Conservation (phyloP, 495 filamentous ascomycete species). For the Lasiosphaeris hirsuta region DNA sequence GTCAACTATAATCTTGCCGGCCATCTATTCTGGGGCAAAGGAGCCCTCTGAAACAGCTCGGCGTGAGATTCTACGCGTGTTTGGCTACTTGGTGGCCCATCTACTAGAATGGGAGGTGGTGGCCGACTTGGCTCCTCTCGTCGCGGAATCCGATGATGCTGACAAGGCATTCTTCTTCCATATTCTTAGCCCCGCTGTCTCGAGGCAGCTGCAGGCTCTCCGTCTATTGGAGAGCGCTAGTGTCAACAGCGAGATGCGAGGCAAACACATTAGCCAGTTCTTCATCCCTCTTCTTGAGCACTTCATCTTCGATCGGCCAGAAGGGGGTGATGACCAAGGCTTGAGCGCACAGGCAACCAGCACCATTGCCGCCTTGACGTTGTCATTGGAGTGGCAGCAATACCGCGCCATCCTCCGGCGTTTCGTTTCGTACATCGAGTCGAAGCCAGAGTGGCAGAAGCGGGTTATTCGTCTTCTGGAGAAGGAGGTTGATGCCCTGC, state of each 20-base stretch:
- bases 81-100: slow-evolving; percentile 71
- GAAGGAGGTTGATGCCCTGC: slow-evolving; percentile 71
- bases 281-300: slow-evolving; percentile 91
- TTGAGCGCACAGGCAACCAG: slow-evolving; percentile 75
- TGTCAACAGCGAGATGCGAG: slow-evolving; percentile 56
- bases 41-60: slow-evolving; percentile 81
- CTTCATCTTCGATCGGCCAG: slow-evolving; percentile 78
- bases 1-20: slow-evolving; percentile 63
- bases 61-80: slow-evolving; percentile 70
- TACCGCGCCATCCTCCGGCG: slow-evolving; percentile 77
- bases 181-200: slow-evolving; percentile 84
- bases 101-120: slow-evolving; percentile 67
- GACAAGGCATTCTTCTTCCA: slow-evolving; percentile 94
- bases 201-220: slow-evolving; percentile 79
- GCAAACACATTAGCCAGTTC: slow-evolving; percentile 76
- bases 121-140: slow-evolving; percentile 69
- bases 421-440: slow-evolving; percentile 73
- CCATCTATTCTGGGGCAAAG: slow-evolving; percentile 67
- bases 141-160: slow-evolving; percentile 64
- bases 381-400: slow-evolving; percentile 86
- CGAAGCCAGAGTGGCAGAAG: slow-evolving; percentile 80
- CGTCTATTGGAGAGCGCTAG: slow-evolving; percentile 68
- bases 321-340: slow-evolving; percentile 76
- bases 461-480: slow-evolving; percentile 79
- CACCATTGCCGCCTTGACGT: slow-evolving; percentile 68